Conservation (phyloP, 2,329 filamentous ascomycete species). For the Thelonectria olida region DNA sequence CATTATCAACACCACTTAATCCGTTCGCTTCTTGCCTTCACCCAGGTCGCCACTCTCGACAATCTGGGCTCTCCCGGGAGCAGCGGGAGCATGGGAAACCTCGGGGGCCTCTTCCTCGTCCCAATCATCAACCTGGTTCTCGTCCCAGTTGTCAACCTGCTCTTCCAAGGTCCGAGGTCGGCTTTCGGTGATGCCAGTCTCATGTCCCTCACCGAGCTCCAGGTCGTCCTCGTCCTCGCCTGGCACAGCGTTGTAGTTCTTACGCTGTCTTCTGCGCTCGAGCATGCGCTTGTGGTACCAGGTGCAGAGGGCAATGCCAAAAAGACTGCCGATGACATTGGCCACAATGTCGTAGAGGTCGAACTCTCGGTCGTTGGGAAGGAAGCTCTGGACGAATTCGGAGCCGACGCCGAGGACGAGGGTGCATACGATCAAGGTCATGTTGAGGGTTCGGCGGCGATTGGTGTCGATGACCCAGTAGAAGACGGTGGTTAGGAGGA, state of each 20-base stretch:
- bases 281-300: slow-evolving; percentile 98
- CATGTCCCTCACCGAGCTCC: slow-evolving; percentile 79
- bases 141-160: slow-evolving; percentile 93
- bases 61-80: slow-evolving; percentile 29
- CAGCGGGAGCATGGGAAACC: slow-evolving; percentile 18
- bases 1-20: slow-evolving; percentile 33
- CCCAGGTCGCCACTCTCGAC: slow-evolving; percentile 40
- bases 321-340: slow-evolving; percentile 82
- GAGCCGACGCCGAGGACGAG: slow-evolving; percentile 75
- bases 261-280: slow-evolving; percentile 80
- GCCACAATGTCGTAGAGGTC: slow-evolving; percentile 89
- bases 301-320: slow-evolving; percentile 77
- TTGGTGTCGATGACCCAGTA: slow-evolving; percentile 98
- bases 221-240: slow-evolving; percentile 73
- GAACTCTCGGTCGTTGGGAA: slow-evolving; percentile 76
- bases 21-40: slow-evolving; percentile 46
- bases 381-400: slow-evolving; percentile 77
- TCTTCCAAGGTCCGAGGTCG: slow-evolving; percentile 68
- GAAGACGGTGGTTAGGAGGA: slow-evolving; percentile 85
- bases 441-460: slow-evolving; percentile 83
- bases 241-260: slow-evolving; percentile 76
- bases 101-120: slow-evolving; percentile 58
- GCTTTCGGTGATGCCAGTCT: slow-evolving; percentile 67
- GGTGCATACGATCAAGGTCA: slow-evolving; percentile 85
- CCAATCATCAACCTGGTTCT: slow-evolving; percentile 74